Conservation (phyloP, 768 basidiomycete genomes). For the Zangia roseola region DNA sequence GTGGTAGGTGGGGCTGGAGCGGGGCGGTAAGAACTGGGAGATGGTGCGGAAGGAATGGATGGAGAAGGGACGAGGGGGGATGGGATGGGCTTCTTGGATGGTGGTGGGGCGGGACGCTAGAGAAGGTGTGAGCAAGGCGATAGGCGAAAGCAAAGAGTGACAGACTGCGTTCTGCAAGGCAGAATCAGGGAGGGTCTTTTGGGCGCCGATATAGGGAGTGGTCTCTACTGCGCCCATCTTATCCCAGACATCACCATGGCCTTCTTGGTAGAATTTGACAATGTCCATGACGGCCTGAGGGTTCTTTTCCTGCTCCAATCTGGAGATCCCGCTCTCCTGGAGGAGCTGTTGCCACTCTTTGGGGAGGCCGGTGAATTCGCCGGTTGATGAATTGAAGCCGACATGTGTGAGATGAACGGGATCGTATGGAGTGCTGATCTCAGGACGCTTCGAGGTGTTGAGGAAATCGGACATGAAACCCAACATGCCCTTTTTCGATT, state of each 20-base stretch:
- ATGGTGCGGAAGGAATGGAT: conserved; percentile 31
- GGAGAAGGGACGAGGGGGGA: conserved; percentile 29
- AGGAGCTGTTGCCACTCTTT: conserved; percentile 99
- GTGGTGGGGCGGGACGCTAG: conserved; percentile 40
- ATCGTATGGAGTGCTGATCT: conserved; percentile 98
- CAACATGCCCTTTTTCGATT: conserved; percentile 62
- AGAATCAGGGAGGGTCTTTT: conserved; percentile 42
- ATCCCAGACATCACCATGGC: conserved; percentile 79
- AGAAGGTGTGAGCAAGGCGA: conserved; percentile 5
- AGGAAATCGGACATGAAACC: conserved; percentile 72
- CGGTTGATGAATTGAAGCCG: conserved; percentile 97
- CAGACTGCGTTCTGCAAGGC: conserved; percentile 57
- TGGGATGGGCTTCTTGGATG: conserved; percentile 40
- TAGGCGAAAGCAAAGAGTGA: neutral
- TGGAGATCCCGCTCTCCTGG: conserved; percentile 93
- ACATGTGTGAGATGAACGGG: conserved; percentile 99
- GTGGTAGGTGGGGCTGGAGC: conserved; percentile 71
- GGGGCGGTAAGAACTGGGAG: conserved; percentile 61
- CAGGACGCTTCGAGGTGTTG: conserved; percentile 70
- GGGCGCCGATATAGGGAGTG: conserved; percentile 15
- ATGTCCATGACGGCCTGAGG: conserved; percentile 98
- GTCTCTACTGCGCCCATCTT: conserved; percentile 67
- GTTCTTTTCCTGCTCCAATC: conserved; percentile 94
- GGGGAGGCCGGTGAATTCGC: conserved; percentile 96
- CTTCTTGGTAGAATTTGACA: conserved; percentile 97